Conservation (phyloP, 495 filamentous ascomycete species). For the Xylaria longipes region DNA sequence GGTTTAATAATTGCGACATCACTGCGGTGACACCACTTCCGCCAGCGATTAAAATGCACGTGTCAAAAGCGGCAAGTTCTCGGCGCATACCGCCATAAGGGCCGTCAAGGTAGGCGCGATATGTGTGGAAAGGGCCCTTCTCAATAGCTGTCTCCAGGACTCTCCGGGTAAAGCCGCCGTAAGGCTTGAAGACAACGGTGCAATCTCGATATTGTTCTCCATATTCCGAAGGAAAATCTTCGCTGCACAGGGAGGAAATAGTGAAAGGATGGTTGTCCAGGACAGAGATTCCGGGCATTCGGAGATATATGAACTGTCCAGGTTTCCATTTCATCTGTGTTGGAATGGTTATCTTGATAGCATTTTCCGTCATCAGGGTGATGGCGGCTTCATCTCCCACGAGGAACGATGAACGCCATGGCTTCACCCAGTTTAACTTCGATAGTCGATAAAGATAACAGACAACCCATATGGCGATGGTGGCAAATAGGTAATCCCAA, state of each 20-base stretch:
- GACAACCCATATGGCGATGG: constrained; percentile 75
- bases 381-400: constrained; percentile 88
- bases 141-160: constrained; percentile 79
- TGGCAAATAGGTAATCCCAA: constrained; percentile 89
- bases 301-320: constrained; percentile 92
- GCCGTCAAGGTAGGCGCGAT: constrained; percentile 88
- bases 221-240: constrained; percentile 87
- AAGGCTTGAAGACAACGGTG: constrained; percentile 88
- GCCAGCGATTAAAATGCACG: constrained; percentile 89
- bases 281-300: constrained; percentile 88
- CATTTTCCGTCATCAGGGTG: constrained; percentile 86
- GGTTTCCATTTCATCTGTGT: constrained; percentile 93
- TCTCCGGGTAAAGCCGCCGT: constrained; percentile 83
- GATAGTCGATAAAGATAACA: constrained; percentile 70
- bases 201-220: constrained; percentile 87
- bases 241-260: constrained; percentile 83
- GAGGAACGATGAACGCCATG: constrained; percentile 77
- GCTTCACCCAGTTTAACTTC: constrained; percentile 87
- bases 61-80: constrained; percentile 90
- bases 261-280: constrained; percentile 97
- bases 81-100: constrained; percentile 95
- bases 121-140: constrained; percentile 83
- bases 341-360: constrained; percentile 90
- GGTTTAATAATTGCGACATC: constrained; percentile 84
- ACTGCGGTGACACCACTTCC: constrained; percentile 94